Evolutionary conservation across 2,329 filamentous ascomycete species (phyloP).

Genomic region (Fusarium penzigii): DNA sequence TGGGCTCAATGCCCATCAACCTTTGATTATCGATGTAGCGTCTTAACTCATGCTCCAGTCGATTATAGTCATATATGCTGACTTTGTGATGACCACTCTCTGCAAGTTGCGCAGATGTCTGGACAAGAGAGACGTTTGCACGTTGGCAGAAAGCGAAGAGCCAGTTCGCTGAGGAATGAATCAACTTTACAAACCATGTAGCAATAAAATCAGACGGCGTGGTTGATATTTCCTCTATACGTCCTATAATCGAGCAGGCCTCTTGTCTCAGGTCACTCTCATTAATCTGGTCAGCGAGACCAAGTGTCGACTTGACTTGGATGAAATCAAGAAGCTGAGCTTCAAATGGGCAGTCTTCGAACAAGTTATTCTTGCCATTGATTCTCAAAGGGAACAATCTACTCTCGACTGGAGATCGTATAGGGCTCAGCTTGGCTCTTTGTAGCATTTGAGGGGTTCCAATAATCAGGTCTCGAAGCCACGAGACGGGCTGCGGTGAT

Average conservation of each 20-base stretch:
- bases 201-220: conserved; percentile 27
- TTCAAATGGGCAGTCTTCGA: conserved; percentile 32
- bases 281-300: conserved; percentile 1
- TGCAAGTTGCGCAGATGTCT: background rate
- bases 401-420: conserved; percentile 26
- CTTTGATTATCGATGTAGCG: conserved; percentile 18
- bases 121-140: background rate
- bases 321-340: conserved; percentile 23
- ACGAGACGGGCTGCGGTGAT: conserved; percentile 2
- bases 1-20: conserved; percentile 18
- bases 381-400: conserved; percentile 26
- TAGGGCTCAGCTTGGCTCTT: conserved; percentile 27
- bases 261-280: conserved; percentile 23
- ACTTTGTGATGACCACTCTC: conserved; percentile 1
- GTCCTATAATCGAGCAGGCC: conserved; percentile 21
- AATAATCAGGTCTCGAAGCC: conserved; percentile 24
- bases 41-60: conserved; percentile 14
- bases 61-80: conserved; percentile 24
- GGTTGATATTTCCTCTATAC: conserved; percentile 19
- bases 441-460: conserved; percentile 7
- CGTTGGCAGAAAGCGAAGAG: conserved; percentile 19
- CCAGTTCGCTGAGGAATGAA: conserved; percentile 21
- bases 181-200: conserved; percentile 24
- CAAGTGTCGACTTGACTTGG: conserved; percentile 6
- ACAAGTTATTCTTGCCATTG: conserved; percentile 31